Evolutionary conservation across 2,329 filamentous ascomycete species (phyloP).

Genomic region (Diaporthe longicolla): DNA sequence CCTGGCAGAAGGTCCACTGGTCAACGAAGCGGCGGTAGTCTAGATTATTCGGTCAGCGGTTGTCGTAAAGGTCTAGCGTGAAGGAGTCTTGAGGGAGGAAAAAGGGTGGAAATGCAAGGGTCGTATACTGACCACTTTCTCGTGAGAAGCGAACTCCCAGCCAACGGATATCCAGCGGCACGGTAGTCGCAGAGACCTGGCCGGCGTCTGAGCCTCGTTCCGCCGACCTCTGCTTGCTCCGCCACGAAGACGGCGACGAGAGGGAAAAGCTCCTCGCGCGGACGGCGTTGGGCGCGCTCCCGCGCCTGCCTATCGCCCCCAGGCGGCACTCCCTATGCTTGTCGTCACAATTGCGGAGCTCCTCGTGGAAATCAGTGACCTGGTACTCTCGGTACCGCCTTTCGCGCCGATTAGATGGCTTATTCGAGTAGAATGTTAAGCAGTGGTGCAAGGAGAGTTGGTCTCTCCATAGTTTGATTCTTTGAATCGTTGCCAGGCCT

Average conservation of each 20-base stretch:
- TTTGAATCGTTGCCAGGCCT: constrained; percentile 65
- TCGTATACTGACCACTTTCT: constrained; percentile 56
- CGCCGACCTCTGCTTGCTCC: constrained; percentile 52
- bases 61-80: background rate
- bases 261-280: constrained; percentile 59
- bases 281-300: constrained; percentile 53
- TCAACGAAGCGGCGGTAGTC: constrained; percentile 63
- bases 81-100: constrained; percentile 10
- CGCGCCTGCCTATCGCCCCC: constrained; percentile 56
- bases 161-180: constrained; percentile 60
- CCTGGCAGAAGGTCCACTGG: constrained; percentile 62
- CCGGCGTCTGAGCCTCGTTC: constrained; percentile 32
- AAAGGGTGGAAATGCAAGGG: background rate
- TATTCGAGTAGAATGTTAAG: constrained; percentile 62
- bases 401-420: constrained; percentile 52
- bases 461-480: constrained; percentile 67
- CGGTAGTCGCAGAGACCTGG: constrained; percentile 30
- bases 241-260: constrained; percentile 57
- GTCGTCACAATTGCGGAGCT: constrained; percentile 62
- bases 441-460: constrained; percentile 63
- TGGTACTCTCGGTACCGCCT: constrained; percentile 64
- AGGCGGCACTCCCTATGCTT: constrained; percentile 61
- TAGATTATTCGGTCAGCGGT: constrained; percentile 44
- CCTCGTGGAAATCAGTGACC: constrained; percentile 62
- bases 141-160: constrained; percentile 65